Conservation (phyloP, 345 rosid species). For the Crucihimalaya himalaica region DNA sequence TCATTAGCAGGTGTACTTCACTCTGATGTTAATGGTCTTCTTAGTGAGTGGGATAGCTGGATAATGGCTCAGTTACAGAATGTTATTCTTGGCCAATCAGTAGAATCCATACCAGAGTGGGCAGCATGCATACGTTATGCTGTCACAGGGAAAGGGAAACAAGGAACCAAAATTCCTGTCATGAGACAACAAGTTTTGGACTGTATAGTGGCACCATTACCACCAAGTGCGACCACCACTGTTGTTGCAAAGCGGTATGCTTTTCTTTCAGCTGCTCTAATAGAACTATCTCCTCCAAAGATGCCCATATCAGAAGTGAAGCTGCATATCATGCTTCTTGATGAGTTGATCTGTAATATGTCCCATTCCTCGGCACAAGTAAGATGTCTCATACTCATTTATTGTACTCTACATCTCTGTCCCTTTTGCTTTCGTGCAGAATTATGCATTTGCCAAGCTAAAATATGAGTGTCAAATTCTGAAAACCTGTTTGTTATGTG, state of each 20-base stretch:
- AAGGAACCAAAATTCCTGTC: constrained; percentile 76
- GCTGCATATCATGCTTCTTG: constrained; percentile 67
- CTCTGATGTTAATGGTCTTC: constrained; percentile 84
- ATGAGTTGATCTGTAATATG: constrained; percentile 82
- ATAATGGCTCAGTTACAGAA: constrained; percentile 80
- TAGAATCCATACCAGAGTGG: constrained; percentile 98
- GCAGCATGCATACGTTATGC: constrained; percentile 97
- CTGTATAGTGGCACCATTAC: constrained; percentile 76
- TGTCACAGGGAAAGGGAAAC: constrained; percentile 96
- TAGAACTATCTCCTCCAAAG: constrained; percentile 83
- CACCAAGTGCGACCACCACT: constrained; percentile 78
- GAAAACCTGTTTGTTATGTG: constrained; percentile 15
- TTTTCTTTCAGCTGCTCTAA: constrained; percentile 87
- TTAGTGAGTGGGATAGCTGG: constrained; percentile 90
- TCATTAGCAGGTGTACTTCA: constrained; percentile 93
- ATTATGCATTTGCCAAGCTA: constrained; percentile 18
- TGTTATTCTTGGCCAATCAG: constrained; percentile 78
- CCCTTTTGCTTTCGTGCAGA: constrained; percentile 4
- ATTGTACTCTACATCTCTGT: constrained; percentile 3
- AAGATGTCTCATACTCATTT: constrained; percentile 40
- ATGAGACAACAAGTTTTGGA: constrained; percentile 81
- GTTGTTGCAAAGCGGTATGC: constrained; percentile 94
- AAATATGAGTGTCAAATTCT: constrained; percentile 2
- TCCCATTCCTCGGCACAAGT: constrained; percentile 98
- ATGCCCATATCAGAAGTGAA: constrained; percentile 78